These are phyloP conservation scores for Rhododendron molle DNA, from an alignment of 148 eudicot species.

Conservation along the genomic window DNA sequence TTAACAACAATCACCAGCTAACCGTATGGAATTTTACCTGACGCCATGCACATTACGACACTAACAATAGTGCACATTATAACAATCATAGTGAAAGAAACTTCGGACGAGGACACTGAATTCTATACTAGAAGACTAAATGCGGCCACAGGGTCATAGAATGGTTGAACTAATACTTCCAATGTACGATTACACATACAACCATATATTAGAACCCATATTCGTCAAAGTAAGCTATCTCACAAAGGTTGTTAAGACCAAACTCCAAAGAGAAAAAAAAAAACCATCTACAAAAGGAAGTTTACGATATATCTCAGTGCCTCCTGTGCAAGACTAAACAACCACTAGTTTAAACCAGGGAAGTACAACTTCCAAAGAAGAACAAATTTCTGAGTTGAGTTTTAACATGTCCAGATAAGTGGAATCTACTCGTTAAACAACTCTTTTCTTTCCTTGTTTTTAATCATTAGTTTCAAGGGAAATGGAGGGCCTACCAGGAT, in stretches of 20 bases:
- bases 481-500: conserved; percentile 52
- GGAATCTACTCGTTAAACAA: not conserved
- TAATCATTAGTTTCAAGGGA: not conserved
- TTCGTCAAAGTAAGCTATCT: not conserved
- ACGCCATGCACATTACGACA: not conserved
- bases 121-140: not conserved
- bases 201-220: not conserved
- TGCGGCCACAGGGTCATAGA: not conserved
- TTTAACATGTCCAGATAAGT: not conserved
- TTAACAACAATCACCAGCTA: not conserved
- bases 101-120: not conserved
- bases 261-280: not conserved
- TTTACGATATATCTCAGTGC: not conserved
- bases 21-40: not conserved
- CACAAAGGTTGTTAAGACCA: not conserved
- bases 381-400: not conserved
- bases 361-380: not conserved
- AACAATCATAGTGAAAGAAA: not conserved
- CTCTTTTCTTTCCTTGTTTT: not conserved
- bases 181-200: not conserved
- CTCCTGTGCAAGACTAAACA: not conserved
- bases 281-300: not conserved
- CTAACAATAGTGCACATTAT: not conserved
- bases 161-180: not conserved
- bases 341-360: not conserved